phyloP scores from a whole-genome alignment of 2,329 filamentous ascomycete species.

The Xylaria sp. region DNA sequence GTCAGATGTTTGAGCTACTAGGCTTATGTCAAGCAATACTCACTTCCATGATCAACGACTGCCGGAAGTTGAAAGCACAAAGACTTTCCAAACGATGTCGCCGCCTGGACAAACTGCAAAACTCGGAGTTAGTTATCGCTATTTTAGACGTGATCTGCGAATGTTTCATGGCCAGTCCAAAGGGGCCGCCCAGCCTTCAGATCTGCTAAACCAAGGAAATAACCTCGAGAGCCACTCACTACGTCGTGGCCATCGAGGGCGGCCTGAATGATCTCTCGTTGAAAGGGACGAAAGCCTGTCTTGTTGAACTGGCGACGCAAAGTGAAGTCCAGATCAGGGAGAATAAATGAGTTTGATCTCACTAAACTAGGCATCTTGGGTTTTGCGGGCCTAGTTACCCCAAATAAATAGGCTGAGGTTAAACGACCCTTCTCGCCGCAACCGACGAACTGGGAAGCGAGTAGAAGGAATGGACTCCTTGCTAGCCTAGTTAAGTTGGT shows the following conservation, averaged over 20 bases:
- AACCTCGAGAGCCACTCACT: slow-evolving; percentile 7
- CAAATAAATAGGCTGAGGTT: not conserved
- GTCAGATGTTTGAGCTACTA: slow-evolving; percentile 20
- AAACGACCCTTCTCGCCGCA: not conserved
- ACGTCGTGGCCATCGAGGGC: slow-evolving; percentile 88
- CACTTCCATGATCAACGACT: slow-evolving; percentile 86
- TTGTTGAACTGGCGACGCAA: slow-evolving; percentile 74
- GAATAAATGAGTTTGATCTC: slow-evolving; percentile 49
- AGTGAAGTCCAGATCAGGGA: slow-evolving; percentile 71
- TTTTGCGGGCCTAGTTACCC: not conserved
- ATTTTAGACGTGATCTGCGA: not conserved
- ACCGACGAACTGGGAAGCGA: not conserved
- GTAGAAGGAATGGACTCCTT: not conserved
- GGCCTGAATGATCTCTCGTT: slow-evolving; percentile 87
- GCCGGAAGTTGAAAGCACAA: slow-evolving; percentile 93
- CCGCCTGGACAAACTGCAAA: slow-evolving; percentile 80
- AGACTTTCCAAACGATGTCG: slow-evolving; percentile 91
- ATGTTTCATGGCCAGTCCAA: not conserved
- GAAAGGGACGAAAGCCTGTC: slow-evolving; percentile 72
- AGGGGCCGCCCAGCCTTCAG: not conserved
- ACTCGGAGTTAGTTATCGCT: slow-evolving; percentile 3
- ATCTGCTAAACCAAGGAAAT: not conserved
- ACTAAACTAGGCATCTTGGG: slow-evolving; percentile 47
- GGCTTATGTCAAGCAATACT: slow-evolving; percentile 50
- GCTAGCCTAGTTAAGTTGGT: not conserved